Evolutionary conservation across 352 stramenopile species (phyloP), one percentile per base, ranked within the genome.

Genomic region (Phytophthora kernoviae): DNA sequence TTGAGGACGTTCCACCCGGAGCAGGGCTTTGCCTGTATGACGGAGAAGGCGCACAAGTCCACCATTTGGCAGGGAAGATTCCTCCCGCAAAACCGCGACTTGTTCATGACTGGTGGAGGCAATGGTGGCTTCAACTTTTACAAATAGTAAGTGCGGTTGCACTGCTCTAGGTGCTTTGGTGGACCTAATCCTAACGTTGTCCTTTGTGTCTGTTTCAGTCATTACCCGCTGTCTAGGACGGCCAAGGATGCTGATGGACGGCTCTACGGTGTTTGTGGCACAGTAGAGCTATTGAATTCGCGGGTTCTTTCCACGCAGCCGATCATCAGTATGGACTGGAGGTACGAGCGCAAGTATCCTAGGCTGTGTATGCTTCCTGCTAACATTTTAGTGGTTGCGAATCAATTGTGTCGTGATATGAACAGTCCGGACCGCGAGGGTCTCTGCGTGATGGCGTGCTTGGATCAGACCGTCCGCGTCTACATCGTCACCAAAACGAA

Each of bases 81-180:
- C 78, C 62, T 98, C 54, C 96, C 96, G 20, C 96, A 99, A 73
- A 98, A 99, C 65, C 79, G 96, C 8, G 96, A 99, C 62, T 43
- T 99, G 27, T 98, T 98, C 65, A 97, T 98, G 85, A 98, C 96
- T 5, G 90, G 90, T 20, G 96, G 96, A 40, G 96, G 96, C 39
- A 98, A 99, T 65, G 96, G 96, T 9, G 95, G 96, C 21, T 96
- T 98, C 69, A 99, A 98, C 60, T 53, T 98, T 43, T 98, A 99
- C 87, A 98, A 98, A 75, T 99, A 99, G 79, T 90, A 82, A 58
- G 95, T 97, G 49, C 58, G 67, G 27, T 11, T 5, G 18, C 4
- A 33, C 11, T 17, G 27, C n/a, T 27, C 8, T 34, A 9, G 9
- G 4, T 6, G 12, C 21, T 21, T 39, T 48, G 17, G 22, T 21